phyloP scores from a whole-genome alignment of 495 filamentous ascomycete species.

The Bombardia bombarda region DNA sequence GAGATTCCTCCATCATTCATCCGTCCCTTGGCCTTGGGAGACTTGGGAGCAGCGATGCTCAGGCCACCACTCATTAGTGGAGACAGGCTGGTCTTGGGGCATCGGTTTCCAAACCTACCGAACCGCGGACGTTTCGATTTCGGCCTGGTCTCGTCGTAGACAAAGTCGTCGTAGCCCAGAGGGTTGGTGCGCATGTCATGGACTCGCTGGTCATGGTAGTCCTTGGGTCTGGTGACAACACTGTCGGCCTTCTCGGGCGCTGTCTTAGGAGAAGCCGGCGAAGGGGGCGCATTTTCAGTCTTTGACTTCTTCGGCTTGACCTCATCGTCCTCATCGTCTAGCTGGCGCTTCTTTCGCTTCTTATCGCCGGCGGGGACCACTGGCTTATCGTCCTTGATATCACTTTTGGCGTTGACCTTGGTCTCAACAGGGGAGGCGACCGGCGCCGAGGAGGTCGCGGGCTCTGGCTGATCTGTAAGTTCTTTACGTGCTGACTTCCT shows the following conservation, averaged over 20 bases:
- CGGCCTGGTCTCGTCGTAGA: slow-evolving; percentile 8
- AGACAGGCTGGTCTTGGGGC: background rate
- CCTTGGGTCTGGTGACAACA: slow-evolving; percentile 4
- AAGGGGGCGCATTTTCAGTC: no score
- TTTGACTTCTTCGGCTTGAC: slow-evolving; percentile 9
- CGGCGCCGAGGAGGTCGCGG: no score
- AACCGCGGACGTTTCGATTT: slow-evolving; percentile 2
- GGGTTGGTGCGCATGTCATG: slow-evolving; percentile 19
- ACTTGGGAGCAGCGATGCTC: background rate
- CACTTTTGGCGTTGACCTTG: background rate
- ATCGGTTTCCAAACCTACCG: slow-evolving; percentile 1
- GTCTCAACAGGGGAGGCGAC: no score
- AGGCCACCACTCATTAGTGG: slow-evolving; percentile 16
- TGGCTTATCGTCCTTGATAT: slow-evolving; percentile 1
- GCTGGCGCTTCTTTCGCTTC: slow-evolving; percentile 5
- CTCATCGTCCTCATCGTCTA: background rate
- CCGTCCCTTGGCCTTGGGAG: background rate
- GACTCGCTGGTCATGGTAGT: slow-evolving; percentile 11
- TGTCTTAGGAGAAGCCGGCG: background rate
- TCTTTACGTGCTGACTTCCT: no score
- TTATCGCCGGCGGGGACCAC: background rate
- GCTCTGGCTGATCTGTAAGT: no score
- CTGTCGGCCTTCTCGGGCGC: background rate
- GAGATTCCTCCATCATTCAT: background rate
- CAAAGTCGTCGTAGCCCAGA: slow-evolving; percentile 21